Conservation (phyloP, 257 asterid species). For the Solanum pennellii region DNA sequence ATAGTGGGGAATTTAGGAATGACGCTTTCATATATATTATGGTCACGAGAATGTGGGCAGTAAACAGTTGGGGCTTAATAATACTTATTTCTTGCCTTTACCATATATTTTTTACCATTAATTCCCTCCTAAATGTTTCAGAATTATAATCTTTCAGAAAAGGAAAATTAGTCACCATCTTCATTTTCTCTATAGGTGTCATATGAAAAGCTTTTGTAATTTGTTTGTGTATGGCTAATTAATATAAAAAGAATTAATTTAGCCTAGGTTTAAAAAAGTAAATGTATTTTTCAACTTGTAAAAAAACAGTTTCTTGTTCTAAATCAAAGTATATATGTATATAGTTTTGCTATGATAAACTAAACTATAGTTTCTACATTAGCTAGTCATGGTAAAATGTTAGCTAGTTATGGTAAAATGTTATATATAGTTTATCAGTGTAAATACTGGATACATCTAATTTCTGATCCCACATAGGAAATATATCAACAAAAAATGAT, state of each 20-base stretch:
- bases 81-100: neutral
- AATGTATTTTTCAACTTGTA: neutral
- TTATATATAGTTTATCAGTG: neutral
- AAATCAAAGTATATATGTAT: neutral
- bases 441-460: neutral
- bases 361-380: neutral
- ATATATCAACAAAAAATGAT: neutral
- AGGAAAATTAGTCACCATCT: neutral
- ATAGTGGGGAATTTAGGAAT: neutral
- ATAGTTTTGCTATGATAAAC: neutral
- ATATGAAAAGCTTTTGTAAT: neutral
- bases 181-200: neutral
- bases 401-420: neutral
- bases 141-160: neutral
- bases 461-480: too few species aligned
- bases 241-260: neutral
- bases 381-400: neutral
- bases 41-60: neutral
- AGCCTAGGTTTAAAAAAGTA: neutral
- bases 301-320: neutral
- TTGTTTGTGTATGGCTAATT: neutral
- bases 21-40: neutral
- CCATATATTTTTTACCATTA: neutral
- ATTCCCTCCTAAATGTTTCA: neutral
- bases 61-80: neutral